These are phyloP conservation scores for Acacia melanoxylon DNA, from an alignment of 306 rosid species.

Conservation along the genomic window DNA sequence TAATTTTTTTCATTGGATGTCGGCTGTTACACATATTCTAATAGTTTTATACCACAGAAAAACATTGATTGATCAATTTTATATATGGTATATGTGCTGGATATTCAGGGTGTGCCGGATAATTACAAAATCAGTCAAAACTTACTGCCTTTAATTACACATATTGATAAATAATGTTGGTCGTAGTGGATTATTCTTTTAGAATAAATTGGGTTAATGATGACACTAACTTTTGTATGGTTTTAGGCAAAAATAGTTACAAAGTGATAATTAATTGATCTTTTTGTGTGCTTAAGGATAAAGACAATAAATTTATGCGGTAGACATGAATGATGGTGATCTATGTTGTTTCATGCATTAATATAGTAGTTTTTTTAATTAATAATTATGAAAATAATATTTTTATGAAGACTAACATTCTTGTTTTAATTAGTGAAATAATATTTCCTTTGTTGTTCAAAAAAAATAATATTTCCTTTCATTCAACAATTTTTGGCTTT, in stretches of 20 bases:
- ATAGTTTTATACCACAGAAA: background rate
- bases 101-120: background rate
- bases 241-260: too few species aligned
- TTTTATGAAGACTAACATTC: too few species aligned
- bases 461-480: background rate
- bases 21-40: background rate
- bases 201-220: too few species aligned
- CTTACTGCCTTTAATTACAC: background rate
- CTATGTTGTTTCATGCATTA: background rate
- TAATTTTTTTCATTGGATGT: too few species aligned
- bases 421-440: background rate
- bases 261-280: too few species aligned
- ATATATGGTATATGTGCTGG: background rate
- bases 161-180: too few species aligned
- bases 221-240: too few species aligned
- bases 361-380: too few species aligned
- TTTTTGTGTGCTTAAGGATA: too few species aligned
- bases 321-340: background rate
- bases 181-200: too few species aligned
- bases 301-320: too few species aligned
- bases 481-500: background rate
- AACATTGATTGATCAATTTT: background rate
- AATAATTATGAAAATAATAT: background rate
- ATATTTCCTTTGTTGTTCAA: too few species aligned
- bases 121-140: background rate